phyloP scores from a whole-genome alignment of 163 green algal species.

The Chlorella variabilis region DNA sequence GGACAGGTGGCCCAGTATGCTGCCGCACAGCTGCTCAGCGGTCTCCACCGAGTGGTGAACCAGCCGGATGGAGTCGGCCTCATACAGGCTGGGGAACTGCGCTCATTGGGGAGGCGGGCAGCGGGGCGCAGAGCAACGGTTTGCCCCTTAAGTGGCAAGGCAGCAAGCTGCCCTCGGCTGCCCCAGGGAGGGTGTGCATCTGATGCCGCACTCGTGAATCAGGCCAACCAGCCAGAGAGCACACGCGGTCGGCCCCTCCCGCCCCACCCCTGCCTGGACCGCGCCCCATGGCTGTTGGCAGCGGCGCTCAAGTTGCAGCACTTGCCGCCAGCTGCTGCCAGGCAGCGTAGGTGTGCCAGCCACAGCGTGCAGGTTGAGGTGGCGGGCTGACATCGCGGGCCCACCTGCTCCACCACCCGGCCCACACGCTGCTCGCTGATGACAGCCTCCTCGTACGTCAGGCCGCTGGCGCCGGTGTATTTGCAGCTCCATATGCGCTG shows the following conservation, averaged over 20 bases:
- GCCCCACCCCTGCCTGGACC: neutral
- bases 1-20: conserved; percentile 32
- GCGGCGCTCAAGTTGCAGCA: neutral
- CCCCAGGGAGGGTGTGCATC: too few relatives aligned
- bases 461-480: conserved; percentile 49
- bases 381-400: neutral
- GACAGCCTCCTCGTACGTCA: conserved; percentile 77
- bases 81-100: conserved; percentile 55
- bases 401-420: conserved; percentile 40
- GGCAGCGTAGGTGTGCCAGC: neutral
- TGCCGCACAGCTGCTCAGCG: conserved; percentile 43
- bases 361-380: neutral
- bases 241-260: too few relatives aligned
- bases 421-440: conserved; percentile 49
- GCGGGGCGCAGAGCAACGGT: too few relatives aligned
- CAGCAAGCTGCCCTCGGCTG: neutral
- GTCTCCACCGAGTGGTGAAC: conserved; percentile 55
- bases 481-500: conserved; percentile 70
- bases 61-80: conserved; percentile 38
- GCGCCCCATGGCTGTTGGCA: too few relatives aligned
- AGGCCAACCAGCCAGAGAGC: too few relatives aligned
- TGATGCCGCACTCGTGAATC: too few relatives aligned
- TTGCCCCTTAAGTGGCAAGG: too few relatives aligned
- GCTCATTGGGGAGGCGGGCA: too few relatives aligned
- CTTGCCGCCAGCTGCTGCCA: neutral